Base-by-base conservation (phyloP, 306 rosid species). In the Cucurbita moschata region DNA sequence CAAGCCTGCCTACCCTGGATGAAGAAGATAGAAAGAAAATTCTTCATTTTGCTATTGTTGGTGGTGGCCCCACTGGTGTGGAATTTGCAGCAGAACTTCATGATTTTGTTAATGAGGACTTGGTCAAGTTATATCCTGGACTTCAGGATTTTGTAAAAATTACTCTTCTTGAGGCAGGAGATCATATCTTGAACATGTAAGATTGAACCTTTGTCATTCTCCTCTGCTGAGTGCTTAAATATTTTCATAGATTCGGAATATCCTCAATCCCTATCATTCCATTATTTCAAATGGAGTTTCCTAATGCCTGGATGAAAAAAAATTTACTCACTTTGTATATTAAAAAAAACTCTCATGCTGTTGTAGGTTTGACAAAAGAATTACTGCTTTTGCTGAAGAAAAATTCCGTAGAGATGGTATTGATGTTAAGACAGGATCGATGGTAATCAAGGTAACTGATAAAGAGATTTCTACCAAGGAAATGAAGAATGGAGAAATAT, bases 11-110 rank as follows among this genome's bases (percentile, higher is more conserved):
- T 8, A 82, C 79, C 23, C 35, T 91, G 26, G 87, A 87, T 70
- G 96, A 86, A 71, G 99, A 87, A 72, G 99, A 95, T 80, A 89
- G 78, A 87, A 85, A 86, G 82, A 86, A 92, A 78, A 88, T 95
- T 84, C 99, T 95, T 82, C 97, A 91, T 79, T 95, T 95, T 84
- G 99, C 99, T 75, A 62, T 95, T 69, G 92, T 95, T 79, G 99
- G 99, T 58, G 99, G 99, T 77, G 99, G 99, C 65, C 99, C 99
- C 68, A 91, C 97, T 56, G 99, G 99, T 40, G 99, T 95, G 71
- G 99, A 95, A 83, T 95, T 95, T 79, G 97, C 99, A 65, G 99
- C 99, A 40, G 86, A 83, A 73, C 99, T 95, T 83, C 96, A 95
- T 79, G 99, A 95, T 80, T 95, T 80, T 80, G 92, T 91, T 74